A percentile compares a stretch with the other conserved stretches of the same genome.
These are phyloP conservation scores for Artemisia tridentata DNA, from an alignment of 129 eudicot genomes.

Conservation along the genomic window DNA sequence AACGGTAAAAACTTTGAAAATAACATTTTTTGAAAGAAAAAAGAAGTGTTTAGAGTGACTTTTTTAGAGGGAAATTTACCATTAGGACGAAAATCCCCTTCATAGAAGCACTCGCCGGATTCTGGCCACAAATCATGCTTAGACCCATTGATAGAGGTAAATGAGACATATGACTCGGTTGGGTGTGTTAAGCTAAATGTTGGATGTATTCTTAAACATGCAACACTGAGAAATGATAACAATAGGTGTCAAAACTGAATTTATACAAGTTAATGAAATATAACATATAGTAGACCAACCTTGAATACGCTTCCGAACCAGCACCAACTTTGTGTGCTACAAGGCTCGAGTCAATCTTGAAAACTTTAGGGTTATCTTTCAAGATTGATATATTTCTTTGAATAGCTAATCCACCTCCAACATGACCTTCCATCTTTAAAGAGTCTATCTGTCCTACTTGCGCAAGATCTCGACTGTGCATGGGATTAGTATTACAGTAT, in stretches of 20 bases:
- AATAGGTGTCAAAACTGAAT: background rate
- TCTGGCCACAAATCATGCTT: constrained; percentile 79
- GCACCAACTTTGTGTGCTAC: constrained; percentile 85
- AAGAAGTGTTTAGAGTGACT: background rate
- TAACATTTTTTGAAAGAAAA: background rate
- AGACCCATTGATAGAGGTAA: constrained; percentile 74
- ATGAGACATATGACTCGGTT: constrained; percentile 59
- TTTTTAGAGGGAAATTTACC: constrained; percentile 36
- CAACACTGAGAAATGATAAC: constrained; percentile 59
- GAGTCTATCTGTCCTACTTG: constrained; percentile 86
- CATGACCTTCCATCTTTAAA: constrained; percentile 72
- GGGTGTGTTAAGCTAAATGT: constrained; percentile 69
- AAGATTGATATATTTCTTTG: constrained; percentile 50
- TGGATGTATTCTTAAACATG: constrained; percentile 94
- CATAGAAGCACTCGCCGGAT: constrained; percentile 60
- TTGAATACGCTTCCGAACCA: constrained; percentile 96
- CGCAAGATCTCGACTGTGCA: constrained; percentile 68
- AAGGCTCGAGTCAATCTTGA: constrained; percentile 68
- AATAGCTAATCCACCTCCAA: constrained; percentile 81
- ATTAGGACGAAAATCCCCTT: constrained; percentile 76
- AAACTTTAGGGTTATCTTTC: constrained; percentile 48
- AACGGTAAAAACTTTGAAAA: background rate
- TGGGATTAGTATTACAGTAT: background rate
- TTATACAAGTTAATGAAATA: background rate
- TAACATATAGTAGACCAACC: constrained; percentile 37